Evolutionary conservation across 2,329 filamentous ascomycete genomes (phyloP).

Genomic region (Aschersonia sp.): DNA sequence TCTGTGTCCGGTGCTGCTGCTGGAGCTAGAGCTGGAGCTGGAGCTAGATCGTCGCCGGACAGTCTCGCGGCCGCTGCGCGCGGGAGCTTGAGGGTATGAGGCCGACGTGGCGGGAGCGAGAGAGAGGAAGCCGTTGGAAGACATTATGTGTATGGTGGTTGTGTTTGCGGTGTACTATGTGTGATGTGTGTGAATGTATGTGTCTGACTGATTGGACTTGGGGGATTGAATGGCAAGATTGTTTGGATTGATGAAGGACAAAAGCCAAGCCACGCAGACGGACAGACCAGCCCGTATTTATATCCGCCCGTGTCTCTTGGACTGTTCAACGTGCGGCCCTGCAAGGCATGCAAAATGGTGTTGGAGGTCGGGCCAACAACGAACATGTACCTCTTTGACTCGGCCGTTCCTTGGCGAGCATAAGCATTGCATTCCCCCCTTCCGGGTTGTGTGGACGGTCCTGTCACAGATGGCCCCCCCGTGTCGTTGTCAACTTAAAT

Average conservation of each 20-base stretch:
- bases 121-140: constrained; percentile 30
- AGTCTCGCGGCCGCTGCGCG: background rate
- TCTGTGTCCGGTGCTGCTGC: constrained; percentile 20
- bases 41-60: constrained; percentile 32
- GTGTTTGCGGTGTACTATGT: background rate
- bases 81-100: constrained; percentile 34
- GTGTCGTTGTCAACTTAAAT: background rate
- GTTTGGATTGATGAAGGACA: too few relatives aligned
- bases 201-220: too few relatives aligned
- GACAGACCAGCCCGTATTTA: too few relatives aligned
- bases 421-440: background rate
- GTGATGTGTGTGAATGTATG: too few relatives aligned
- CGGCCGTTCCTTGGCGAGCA: background rate
- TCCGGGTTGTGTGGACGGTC: background rate
- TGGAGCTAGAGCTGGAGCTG: constrained; percentile 33
- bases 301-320: too few relatives aligned
- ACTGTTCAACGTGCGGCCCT: too few relatives aligned
- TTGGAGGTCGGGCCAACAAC: background rate
- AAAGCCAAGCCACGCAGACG: too few relatives aligned
- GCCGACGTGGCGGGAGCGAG: constrained; percentile 44
- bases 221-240: too few relatives aligned
- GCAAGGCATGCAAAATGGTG: too few relatives aligned
- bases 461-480: background rate
- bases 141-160: constrained; percentile 2
- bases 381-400: background rate